These are phyloP conservation scores for Starmerella tilneyi DNA, from an alignment of 805 yeast genomes.

Conservation along the genomic window DNA sequence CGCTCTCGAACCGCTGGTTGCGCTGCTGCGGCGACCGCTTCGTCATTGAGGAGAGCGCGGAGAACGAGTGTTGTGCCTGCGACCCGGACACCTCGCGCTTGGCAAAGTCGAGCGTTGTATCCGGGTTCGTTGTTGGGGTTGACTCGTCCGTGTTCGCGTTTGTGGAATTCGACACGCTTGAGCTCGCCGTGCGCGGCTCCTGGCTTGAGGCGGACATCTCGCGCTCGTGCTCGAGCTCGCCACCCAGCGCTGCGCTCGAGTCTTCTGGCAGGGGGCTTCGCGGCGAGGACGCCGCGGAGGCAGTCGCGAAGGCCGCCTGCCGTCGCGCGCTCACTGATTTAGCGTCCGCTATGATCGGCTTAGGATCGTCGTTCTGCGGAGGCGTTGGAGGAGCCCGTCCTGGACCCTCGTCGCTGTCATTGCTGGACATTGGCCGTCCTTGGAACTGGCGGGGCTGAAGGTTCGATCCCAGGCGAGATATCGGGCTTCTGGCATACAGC, in stretches of 20 bases:
- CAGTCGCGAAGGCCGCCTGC: too few species aligned
- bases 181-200: not conserved
- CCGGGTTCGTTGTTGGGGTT: not conserved
- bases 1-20: not conserved
- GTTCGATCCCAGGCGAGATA: slow-evolving; percentile 2
- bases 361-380: not conserved
- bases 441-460: not conserved
- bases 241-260: too few species aligned
- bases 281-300: too few species aligned
- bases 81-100: slow-evolving; percentile 22
- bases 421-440: slow-evolving; percentile 1
- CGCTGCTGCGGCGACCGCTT: slow-evolving; percentile 13
- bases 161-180: slow-evolving; percentile 12
- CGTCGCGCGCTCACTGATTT: too few species aligned
- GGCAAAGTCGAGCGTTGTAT: slow-evolving; percentile 19
- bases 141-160: not conserved
- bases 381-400: not conserved
- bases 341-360: not conserved
- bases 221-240: too few species aligned
- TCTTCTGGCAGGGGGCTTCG: too few species aligned
- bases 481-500: not conserved
- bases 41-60: slow-evolving; percentile 21
- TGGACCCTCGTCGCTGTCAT: not conserved
- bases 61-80: slow-evolving; percentile 15
- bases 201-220: not conserved